Base-by-base conservation (phyloP, 345 rosid genomes). In the Raphanus sativus region DNA sequence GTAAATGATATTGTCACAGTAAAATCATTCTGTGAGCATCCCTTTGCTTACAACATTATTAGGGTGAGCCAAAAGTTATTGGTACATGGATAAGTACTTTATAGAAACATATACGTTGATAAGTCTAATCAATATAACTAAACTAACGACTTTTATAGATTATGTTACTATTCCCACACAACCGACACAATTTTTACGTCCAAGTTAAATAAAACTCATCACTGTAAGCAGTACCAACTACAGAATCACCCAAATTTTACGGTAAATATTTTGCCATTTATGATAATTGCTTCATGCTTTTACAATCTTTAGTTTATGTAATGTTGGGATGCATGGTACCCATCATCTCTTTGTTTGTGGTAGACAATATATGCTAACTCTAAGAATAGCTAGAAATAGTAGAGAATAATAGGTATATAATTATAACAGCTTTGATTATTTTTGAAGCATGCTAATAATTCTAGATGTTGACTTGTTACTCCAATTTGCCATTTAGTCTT, bases 391-490 rank as follows among this genome's bases (percentile, higher is more conserved):
- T 65, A 65, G 10, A 42, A 42, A 24, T 45, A 65, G 62, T 58
- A 59, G 40, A 71, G 40, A 70, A 29, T 65, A 36, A 30, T 77
- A 77, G 77, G 63, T 48, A 48, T 59, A 9, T 55, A 71, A 71
- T 78, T 17, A 71, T 77, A 77, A 65, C 68, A 59, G 58, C 75
- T 71, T 78, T 78, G 73, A 78, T 71, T 55, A 78, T 66, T 65
- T 28, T 59, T 78, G 77, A 65, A 59, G 77, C 77, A 65, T 28
- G 72, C 52, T 42, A 30, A 83, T 84, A 52, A 87, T 89, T 82
- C 42, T 62, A 1, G 61, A 34, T 36, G 83, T 88, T 87, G 90
- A 88, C 87, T 82, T 83, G 16, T 30, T 76, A 36, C 63, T 73
- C 64, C 58, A 36, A 11, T 36, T 76, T 76, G 75, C 65, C 48